Evolutionary conservation across 179 eudicot genomes (phyloP), one percentile per base, ranked within the genome.

Genomic region (Carnegiea gigantea): DNA sequence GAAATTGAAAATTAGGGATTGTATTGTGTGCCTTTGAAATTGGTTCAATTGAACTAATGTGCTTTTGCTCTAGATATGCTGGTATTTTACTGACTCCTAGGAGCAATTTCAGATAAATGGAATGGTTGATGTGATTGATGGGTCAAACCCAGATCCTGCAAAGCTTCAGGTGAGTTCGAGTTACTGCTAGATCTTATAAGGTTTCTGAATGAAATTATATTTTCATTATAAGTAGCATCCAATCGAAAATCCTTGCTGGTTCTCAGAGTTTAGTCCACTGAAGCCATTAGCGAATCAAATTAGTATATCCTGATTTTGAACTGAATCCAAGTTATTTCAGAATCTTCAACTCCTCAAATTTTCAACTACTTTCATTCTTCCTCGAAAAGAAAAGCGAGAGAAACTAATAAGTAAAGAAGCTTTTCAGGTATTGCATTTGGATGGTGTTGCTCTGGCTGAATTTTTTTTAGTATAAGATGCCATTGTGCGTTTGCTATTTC

Each of bases 51-150:
- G 30, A 28, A 9, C n/a, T 86, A 74, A 49, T 82, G 38, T 79
- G 64, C 53, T 79, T 38, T 82, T 70, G 26, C 28, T 78, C 46
- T 76, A 95, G 99, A 90, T 95, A 77, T 95, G 98, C 79, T 95
- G 99, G 99, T 95, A 94, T 86, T 92, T 92, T 78, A 90, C 93
- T 38, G 98, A 92, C 65, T 84, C 98, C 33, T 95, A 95, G 99
- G 98, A 94, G 91, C 97, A 95, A 81, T 92, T 94, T 76, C 89
- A 95, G 75, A 89, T 95, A 24, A 89, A 85, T 75, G 98, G 99
- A 74, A 80, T 38, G 74, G 84, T 93, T 72, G 97, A 95, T 88
- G 79, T 94, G 76, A 88, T 95, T 78, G 92, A 90, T 70, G 93
- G 87, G 76, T 88, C 92, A n/a, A 89, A 86, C 77, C 82, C 93